phyloP scores from a whole-genome alignment of 2,329 filamentous ascomycete genomes.

The Nemania sp. region DNA sequence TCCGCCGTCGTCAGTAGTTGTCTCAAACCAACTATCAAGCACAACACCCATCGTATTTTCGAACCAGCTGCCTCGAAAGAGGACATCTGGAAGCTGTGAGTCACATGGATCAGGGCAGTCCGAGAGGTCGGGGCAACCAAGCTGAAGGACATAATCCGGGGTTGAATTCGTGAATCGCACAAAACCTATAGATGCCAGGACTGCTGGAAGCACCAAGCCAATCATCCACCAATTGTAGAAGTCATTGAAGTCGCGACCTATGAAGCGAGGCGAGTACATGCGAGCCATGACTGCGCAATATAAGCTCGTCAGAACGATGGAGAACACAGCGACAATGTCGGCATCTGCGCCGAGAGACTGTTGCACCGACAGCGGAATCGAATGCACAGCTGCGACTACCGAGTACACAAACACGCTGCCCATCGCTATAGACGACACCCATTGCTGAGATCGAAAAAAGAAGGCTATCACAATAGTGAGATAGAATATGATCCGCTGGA shows the following conservation, averaged over 20 bases:
- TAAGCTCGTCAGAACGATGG: not conserved
- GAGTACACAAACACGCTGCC: not conserved
- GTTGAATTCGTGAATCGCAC: not conserved
- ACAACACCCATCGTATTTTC: not conserved
- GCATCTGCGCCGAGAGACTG: conserved; percentile 6
- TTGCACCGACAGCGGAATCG: conserved; percentile 2
- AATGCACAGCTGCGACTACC: not conserved
- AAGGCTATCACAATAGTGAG: not conserved
- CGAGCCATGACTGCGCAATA: not conserved
- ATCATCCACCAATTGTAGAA: not conserved
- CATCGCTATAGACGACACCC: conserved; percentile 4
- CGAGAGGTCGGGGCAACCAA: not conserved
- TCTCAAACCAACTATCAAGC: not conserved
- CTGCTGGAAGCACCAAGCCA: no score
- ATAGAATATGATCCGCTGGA: conserved; percentile 3
- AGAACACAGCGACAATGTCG: not conserved
- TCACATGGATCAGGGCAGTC: not conserved
- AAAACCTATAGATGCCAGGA: not conserved
- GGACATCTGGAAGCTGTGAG: not conserved
- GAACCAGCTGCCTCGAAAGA: not conserved
- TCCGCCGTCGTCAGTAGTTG: not conserved
- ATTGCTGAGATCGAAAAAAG: not conserved
- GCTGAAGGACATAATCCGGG: not conserved
- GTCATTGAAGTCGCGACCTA: conserved; percentile 1
- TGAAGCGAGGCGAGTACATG: conserved; percentile 3